Percentiles rank a stretch among this genome's conserved stretches.
Conservation (phyloP, 2,329 filamentous ascomycete species). For the Hymenoscyphus linearis region DNA sequence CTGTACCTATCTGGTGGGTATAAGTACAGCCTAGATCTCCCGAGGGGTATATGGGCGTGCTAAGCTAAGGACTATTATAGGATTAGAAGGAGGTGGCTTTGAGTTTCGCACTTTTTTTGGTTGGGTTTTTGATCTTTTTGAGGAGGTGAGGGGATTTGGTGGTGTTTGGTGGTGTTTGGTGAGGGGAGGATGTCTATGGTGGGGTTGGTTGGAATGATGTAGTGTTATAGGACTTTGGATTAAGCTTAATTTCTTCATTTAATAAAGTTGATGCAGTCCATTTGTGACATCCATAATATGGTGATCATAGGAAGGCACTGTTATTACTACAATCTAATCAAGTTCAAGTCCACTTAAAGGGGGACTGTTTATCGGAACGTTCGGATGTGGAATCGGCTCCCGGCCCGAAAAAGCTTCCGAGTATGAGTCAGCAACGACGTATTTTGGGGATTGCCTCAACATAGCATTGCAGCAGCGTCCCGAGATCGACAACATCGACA, state of each 20-base stretch:
- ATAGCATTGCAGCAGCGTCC: not conserved
- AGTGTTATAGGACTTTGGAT: not conserved
- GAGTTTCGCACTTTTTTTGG: too few relatives aligned
- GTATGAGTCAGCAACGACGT: not conserved
- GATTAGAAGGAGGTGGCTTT: too few relatives aligned
- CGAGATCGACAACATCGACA: constrained; percentile 6
- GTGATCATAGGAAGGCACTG: not conserved
- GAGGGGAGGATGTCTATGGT: too few relatives aligned
- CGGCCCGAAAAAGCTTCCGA: too few relatives aligned
- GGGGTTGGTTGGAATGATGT: too few relatives aligned
- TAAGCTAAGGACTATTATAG: too few relatives aligned
- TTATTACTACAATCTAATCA: not conserved
- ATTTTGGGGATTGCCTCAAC: not conserved
- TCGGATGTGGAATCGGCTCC: not conserved
- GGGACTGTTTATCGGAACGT: not conserved
- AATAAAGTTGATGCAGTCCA: not conserved
- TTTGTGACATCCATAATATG: not conserved
- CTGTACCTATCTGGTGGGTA: too few relatives aligned
- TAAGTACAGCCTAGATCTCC: too few relatives aligned
- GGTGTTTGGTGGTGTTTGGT: too few relatives aligned
- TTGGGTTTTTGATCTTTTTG: too few relatives aligned
- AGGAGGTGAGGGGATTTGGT: too few relatives aligned
- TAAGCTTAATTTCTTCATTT: not conserved
- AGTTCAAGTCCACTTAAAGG: not conserved
- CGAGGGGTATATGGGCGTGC: too few relatives aligned